Conservation (phyloP, 768 basidiomycete species). For the Candolleomyces eurysporus region DNA sequence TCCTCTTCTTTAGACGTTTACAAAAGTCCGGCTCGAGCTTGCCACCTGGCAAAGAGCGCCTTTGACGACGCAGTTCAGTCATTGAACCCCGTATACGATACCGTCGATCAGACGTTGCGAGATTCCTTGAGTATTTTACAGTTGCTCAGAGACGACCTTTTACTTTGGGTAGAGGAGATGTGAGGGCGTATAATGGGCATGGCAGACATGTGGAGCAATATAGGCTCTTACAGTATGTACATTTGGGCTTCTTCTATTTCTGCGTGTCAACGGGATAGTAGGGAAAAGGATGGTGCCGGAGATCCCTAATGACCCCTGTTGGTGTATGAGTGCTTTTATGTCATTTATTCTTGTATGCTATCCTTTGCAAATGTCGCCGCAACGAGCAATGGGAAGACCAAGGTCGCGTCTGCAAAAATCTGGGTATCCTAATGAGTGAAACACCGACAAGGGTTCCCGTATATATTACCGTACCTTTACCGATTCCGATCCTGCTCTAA, state of each 20-base stretch:
- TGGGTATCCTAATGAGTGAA: constrained; percentile 15
- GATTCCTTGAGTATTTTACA: constrained; percentile 86
- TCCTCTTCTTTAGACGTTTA: constrained; percentile 53
- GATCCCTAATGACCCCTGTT: too few relatives aligned
- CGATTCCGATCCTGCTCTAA: constrained; percentile 78
- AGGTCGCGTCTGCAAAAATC: constrained; percentile 95
- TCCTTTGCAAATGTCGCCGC: constrained; percentile 86
- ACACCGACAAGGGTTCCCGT: constrained; percentile 21
- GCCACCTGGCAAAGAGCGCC: constrained; percentile 87
- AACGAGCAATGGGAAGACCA: constrained; percentile 93
- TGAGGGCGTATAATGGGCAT: constrained; percentile 15
- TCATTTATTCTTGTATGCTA: background rate
- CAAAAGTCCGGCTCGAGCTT: constrained; percentile 82
- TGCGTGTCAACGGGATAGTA: too few relatives aligned
- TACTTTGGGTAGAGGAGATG: constrained; percentile 84
- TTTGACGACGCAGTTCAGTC: constrained; percentile 87
- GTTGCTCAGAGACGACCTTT: constrained; percentile 79
- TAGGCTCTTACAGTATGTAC: too few relatives aligned
- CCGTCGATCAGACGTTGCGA: constrained; percentile 40
- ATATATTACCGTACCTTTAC: constrained; percentile 59
- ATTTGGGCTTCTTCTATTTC: too few relatives aligned
- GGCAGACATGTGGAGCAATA: too few relatives aligned
- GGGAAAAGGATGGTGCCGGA: too few relatives aligned
- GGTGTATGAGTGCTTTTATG: background rate
- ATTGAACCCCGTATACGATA: constrained; percentile 42